Evolutionary conservation across 257 asterid species (phyloP), one percentile per base, ranked within the genome.

Genomic region (Ajuga chamaepitys): DNA sequence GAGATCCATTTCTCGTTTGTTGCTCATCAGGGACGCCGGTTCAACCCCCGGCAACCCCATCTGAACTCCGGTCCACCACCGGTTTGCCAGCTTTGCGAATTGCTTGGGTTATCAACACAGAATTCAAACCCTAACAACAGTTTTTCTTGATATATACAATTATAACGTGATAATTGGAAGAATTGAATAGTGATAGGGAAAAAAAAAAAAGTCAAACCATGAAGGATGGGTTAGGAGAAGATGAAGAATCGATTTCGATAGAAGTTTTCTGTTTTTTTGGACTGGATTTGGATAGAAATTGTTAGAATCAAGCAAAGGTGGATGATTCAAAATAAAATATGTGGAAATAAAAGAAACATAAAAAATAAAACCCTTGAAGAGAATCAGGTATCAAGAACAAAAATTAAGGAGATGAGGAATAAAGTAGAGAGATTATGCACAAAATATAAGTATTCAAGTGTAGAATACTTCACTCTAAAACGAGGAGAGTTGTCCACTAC

Each of bases 31-130:
- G 59, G 83, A 20, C 6, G 70, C 68, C 73, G 88, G 78, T 41
- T 81, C 86, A 2, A 57, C 16, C 3, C 72, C 88, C n/a, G 84
- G 82, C 72, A 79, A 50, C 26, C 77, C 83, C 77, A 67, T 73
- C 68, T 72, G 85, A 45, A 45, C 72, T 6, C 83, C 89, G 28
- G 76, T 72, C 95, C 95, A 86, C 95, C 86, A 86, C 66, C 73
- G 78, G 66, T 78, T 83, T 21, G 95, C 82, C 90, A 78, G 74
- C 54, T 7, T 70, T 59, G 75, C 68, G 26, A 8, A 34, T 7
- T 5, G n/a, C n/a, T n/a, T n/a, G n/a, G n/a, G n/a, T n/a, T n/a
- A n/a, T n/a, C 37, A 30, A 30, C 5, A 30, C 37, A 30, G 7
- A n/a, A n/a, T n/a, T 30, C 5, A 68, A 58, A 45, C 71, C 56